These are phyloP conservation scores for Lasiodiplodia citricola DNA, from an alignment of 2,329 filamentous ascomycete species.

Conservation along the genomic window DNA sequence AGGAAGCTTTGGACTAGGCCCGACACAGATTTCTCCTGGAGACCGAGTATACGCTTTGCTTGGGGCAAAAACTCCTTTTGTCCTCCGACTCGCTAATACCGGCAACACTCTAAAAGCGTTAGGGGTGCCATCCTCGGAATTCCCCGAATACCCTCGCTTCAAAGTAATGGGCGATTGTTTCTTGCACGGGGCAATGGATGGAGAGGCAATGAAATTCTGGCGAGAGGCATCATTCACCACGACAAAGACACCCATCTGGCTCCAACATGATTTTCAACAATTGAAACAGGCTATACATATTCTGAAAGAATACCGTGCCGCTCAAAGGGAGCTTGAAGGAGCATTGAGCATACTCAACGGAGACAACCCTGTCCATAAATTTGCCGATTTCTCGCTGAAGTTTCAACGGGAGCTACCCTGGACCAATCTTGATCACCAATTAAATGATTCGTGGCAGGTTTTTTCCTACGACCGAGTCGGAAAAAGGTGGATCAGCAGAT, in stretches of 20 bases:
- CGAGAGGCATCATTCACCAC: background rate
- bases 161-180: conserved; percentile 30
- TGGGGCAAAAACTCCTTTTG: conserved; percentile 30
- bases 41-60: conserved; percentile 28
- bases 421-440: no score
- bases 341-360: no score
- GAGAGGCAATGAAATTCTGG: background rate
- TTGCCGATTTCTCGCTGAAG: no score
- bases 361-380: no score
- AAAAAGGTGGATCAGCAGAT: no score
- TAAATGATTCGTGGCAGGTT: no score
- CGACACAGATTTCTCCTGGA: conserved; percentile 13
- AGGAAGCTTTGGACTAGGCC: conserved; percentile 26
- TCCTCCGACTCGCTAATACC: conserved; percentile 20
- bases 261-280: no score
- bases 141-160: background rate
- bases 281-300: no score
- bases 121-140: background rate
- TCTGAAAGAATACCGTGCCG: no score
- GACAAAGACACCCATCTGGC: background rate
- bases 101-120: background rate
- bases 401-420: no score
- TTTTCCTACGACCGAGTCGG: no score
- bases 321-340: no score
- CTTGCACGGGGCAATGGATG: conserved; percentile 25